Evolutionary conservation across 176 grass and related monocot genomes (phyloP), one percentile per base, ranked within the genome.

Genomic region (Raddia distichophylla): DNA sequence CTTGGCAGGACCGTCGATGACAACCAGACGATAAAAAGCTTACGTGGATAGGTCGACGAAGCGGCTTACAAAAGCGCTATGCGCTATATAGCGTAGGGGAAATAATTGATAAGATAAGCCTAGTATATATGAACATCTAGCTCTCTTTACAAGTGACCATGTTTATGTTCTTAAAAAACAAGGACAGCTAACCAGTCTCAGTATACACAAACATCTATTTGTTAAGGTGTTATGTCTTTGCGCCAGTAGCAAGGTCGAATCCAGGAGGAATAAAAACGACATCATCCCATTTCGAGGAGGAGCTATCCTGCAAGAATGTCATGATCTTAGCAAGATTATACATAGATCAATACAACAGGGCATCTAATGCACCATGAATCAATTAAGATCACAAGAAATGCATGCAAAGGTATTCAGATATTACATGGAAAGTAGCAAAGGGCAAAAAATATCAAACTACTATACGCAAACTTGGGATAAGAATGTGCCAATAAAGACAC

Each of bases 241-340:
- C 54, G 10, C 77, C 76, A 18, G 76, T 84, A 68, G 92, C 77
- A 8, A 94, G 40, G 58, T 94, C 83, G 64, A 98, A 94, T 70
- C 95, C 95, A 45, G 95, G 95, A 76, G 95, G 95, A 82, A 98
- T 82, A 71, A 98, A 98, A 60, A 98, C 92, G 20, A 83, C 82
- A 67, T 98, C 86, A 73, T 94, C 92, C 92, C 92, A 98, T 64
- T 89, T 85, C 10, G 86, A 76, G 2, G 88, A 79, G 73, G 84
- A 94, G 66, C 73, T 85, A 74, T 89, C 95, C 92, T 89, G 87
- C 83, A 94, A 34, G 73, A n/a, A 79, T 58, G 14, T 16, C n/a
- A 50, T 37, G 40, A 74, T 84, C 84, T 88, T 74, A 16, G 68
- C 69, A 73, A 43, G 52, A 71, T 19, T 8, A 17, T 10, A 43